phyloP scores from a whole-genome alignment of 2,329 filamentous ascomycete genomes.

The Neodidymelliopsis sp. region DNA sequence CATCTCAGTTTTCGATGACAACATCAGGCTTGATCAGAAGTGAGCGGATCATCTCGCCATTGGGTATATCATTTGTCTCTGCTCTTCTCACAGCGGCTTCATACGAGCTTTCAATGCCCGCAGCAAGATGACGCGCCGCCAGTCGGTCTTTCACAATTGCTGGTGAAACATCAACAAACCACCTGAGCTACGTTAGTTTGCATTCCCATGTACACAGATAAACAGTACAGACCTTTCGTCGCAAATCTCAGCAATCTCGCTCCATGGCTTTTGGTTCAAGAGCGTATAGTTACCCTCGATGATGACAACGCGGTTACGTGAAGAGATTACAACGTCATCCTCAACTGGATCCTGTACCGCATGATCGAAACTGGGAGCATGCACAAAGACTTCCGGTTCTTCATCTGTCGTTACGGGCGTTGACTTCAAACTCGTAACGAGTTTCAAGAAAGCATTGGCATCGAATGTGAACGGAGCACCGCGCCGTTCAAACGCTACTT shows the following conservation, averaged over 20 bases:
- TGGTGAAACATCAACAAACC: constrained; percentile 34
- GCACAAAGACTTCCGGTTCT: constrained; percentile 24
- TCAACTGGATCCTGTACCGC: constrained; percentile 32
- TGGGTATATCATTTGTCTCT: constrained; percentile 36
- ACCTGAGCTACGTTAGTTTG: constrained; percentile 21
- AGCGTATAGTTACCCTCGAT: constrained; percentile 40
- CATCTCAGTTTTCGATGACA: constrained; percentile 25
- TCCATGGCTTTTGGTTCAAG: constrained; percentile 31
- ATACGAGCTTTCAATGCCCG: constrained; percentile 32
- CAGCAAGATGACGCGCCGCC: constrained; percentile 32
- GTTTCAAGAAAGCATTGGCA: constrained; percentile 26
- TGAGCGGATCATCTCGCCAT: constrained; percentile 33
- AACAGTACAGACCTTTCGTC: constrained; percentile 26
- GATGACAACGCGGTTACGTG: constrained; percentile 30
- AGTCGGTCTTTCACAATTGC: constrained; percentile 27
- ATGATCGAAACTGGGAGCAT: constrained; percentile 38
- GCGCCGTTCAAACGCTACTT: constrained; percentile 31
- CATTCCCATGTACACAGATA: not conserved
- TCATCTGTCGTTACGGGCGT: constrained; percentile 24
- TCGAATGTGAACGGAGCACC: constrained; percentile 40
- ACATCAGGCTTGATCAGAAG: constrained; percentile 30
- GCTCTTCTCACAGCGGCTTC: constrained; percentile 30
- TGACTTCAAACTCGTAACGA: constrained; percentile 24
- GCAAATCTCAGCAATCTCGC: constrained; percentile 23
- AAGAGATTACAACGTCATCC: constrained; percentile 29